Conservation (phyloP, 2,329 filamentous ascomycete species). For the Alternaria gansuensis region DNA sequence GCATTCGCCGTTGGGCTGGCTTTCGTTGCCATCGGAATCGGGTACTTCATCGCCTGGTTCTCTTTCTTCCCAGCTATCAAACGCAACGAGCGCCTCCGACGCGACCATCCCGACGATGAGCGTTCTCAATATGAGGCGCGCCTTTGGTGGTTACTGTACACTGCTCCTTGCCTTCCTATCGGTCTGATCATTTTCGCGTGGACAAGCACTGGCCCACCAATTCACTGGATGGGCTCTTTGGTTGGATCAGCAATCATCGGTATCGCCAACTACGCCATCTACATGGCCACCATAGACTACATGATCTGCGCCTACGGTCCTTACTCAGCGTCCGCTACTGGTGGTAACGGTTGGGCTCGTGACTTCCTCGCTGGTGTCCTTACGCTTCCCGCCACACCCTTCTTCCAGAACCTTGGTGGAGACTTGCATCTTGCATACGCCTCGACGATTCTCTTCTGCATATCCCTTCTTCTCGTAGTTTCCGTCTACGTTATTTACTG, state of each 20-base stretch:
- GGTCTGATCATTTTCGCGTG: slow-evolving; percentile 77
- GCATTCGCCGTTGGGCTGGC: slow-evolving; percentile 66
- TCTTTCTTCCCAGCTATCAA: slow-evolving; percentile 65
- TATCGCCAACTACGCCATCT: slow-evolving; percentile 75
- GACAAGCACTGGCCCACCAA: slow-evolving; percentile 69
- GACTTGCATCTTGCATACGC: slow-evolving; percentile 61
- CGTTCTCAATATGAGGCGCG: slow-evolving; percentile 60
- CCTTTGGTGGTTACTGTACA: slow-evolving; percentile 71
- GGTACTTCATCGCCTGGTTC: slow-evolving; percentile 71
- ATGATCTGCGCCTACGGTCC: slow-evolving; percentile 79
- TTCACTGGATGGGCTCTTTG: slow-evolving; percentile 75
- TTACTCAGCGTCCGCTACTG: slow-evolving; percentile 78
- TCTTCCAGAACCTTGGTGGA: slow-evolving; percentile 57
- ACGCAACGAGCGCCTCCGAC: slow-evolving; percentile 48
- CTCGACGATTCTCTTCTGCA: slow-evolving; percentile 64
- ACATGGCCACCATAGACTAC: slow-evolving; percentile 83
- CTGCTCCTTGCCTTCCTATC: slow-evolving; percentile 69
- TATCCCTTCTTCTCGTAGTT: slow-evolving; percentile 58
- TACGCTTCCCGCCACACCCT: slow-evolving; percentile 72
- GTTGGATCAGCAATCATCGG: slow-evolving; percentile 73
- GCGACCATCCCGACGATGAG: slow-evolving; percentile 42
- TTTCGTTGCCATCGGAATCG: slow-evolving; percentile 67
- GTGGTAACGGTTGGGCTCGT: slow-evolving; percentile 78
- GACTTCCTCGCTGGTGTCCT: slow-evolving; percentile 79
- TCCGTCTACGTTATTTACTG: slow-evolving; percentile 61